Conservation (phyloP, 139 green algal genomes). For the Volvox reticuliferus region DNA sequence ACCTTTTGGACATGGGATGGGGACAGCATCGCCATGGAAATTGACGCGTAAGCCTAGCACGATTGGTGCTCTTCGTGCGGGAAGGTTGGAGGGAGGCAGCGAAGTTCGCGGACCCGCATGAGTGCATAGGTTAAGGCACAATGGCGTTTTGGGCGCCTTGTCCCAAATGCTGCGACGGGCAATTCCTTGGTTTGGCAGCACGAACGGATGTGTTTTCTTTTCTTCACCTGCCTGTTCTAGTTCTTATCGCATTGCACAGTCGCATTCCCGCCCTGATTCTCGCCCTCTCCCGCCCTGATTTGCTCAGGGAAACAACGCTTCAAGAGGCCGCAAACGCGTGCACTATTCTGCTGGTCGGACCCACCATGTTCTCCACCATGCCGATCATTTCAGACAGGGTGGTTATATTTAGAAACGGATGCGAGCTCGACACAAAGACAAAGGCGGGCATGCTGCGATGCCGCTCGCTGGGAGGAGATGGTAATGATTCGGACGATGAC, state of each 20-base stretch:
- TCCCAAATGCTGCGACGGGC: not conserved
- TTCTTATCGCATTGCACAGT: not conserved
- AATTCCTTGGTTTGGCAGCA: not conserved
- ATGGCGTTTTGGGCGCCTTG: not conserved
- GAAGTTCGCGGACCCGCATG: not conserved
- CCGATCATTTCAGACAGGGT: not conserved
- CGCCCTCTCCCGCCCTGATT: too few species aligned
- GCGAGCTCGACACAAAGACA: not conserved
- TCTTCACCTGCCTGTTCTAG: not conserved
- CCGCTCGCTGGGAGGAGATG: not conserved
- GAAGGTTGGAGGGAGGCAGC: too few species aligned
- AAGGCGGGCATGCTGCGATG: not conserved
- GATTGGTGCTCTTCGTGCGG: not conserved
- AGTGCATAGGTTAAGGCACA: not conserved
- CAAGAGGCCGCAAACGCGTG: not conserved
- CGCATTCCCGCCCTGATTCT: too few species aligned
- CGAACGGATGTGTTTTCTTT: not conserved
- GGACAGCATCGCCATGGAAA: not conserved
- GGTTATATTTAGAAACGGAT: not conserved
- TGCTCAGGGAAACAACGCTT: not conserved
- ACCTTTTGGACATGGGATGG: constrained; percentile 7
- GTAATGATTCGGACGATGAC: not conserved
- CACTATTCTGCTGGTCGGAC: not conserved
- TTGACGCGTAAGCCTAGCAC: not conserved
- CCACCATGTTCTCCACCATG: not conserved